Percentiles rank a stretch among this genome's conserved stretches.
Evolutionary conservation across 768 basidiomycete species (phyloP).

Genomic region (Sporobolomyces roseus): DNA sequence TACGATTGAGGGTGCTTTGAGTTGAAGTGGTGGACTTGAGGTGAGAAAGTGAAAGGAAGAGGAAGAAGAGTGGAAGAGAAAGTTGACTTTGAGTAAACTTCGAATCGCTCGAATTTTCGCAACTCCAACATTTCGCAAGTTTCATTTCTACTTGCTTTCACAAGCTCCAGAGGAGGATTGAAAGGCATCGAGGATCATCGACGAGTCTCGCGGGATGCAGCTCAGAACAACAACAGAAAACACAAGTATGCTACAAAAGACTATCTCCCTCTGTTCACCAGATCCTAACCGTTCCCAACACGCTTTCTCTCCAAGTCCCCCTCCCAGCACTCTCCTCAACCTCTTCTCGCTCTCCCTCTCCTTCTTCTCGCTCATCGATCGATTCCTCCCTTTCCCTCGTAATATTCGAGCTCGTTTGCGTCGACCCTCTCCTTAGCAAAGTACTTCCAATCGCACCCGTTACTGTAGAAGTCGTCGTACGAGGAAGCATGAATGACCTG

Average conservation of each 20-base stretch:
- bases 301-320: slow-evolving; percentile 16
- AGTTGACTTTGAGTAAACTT: too few species aligned
- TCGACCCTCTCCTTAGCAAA: background rate
- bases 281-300: background rate
- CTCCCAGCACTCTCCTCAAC: background rate
- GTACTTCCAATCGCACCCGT: background rate
- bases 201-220: too few species aligned
- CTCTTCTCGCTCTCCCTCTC: background rate
- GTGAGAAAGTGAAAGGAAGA: background rate
- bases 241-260: background rate
- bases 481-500: slow-evolving; percentile 10
- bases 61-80: background rate
- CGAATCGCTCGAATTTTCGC: too few species aligned
- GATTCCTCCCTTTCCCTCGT: background rate
- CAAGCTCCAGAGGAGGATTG: too few species aligned
- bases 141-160: too few species aligned
- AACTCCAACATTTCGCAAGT: too few species aligned
- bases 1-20: background rate
- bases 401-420: slow-evolving; percentile 1
- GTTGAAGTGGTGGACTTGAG: background rate
- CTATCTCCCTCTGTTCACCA: background rate
- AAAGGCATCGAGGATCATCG: too few species aligned
- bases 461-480: background rate
- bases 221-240: too few species aligned
- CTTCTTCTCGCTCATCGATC: background rate